Evolutionary conservation across 345 rosid species (phyloP), one percentile per base, ranked within the genome.

Genomic region (Capsella bursapastoris): DNA sequence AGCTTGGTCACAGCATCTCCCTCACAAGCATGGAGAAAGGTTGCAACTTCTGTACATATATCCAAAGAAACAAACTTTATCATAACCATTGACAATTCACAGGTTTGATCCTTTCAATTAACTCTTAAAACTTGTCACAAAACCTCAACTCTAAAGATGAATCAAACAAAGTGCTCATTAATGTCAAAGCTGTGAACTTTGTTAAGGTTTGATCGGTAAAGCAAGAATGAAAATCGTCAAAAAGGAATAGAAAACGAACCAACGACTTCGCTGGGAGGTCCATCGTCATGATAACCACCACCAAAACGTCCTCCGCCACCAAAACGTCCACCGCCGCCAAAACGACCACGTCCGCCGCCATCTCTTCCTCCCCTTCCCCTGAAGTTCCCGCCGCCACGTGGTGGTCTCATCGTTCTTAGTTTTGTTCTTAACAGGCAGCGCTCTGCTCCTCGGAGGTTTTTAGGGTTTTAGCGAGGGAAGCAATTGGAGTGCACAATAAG

Each of bases 1-100:
- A 95, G 97, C 81, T 89, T 95, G 2, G 87, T 84, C 74, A 95
- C 99, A 1, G 97, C 97, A 44, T 95, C 99, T n/a, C 97, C 97
- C 80, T 95, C 99, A 9, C 96, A 89, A 1, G 92, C 92, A 62
- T 92, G 97, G 58, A 92, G 73, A 81, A 90, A 95, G 0, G 96
- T 64, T n/a, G 97, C 86, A 51, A 95, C 82, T 87, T 95, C 97
- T 96, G 45, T 78, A 88, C 84, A 88, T 57, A 88, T 85, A 88
- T 57, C 86, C 84, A 92, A 59, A n/a, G 81, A 93, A 65, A 91
- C 11, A 56, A 74, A 27, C 57, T 84, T 82, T 85, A 86, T 64
- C 90, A 96, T 8, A 88, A 90, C 77, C 71, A 86, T 44, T 44
- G 89, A 88, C 84, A 11, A 43, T 70, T 18, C 43, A 27, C 60